Base-by-base conservation (phyloP, 2,329 filamentous ascomycete genomes). In the Apiospora saccharicola region DNA sequence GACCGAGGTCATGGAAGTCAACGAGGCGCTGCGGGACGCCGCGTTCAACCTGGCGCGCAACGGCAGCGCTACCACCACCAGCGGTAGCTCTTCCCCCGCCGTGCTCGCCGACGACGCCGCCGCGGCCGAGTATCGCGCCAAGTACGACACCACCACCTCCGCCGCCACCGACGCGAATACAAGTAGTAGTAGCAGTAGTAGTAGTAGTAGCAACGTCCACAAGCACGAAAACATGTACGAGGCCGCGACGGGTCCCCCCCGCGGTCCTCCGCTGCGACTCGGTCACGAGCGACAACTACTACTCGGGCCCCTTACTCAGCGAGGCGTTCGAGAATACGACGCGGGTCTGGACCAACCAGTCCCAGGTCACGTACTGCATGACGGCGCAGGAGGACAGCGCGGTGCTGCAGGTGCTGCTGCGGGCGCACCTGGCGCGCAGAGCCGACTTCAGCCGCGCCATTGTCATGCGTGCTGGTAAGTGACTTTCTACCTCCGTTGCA, bases 341-440 rank as follows among this genome's bases (percentile, higher is more conserved):
- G 24, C 70, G 53, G 67, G 77, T 92, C 0, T 88, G 90, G 82
- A 94, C 92, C 3, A 93, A 93, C 77, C 91, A 91, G 4, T 89
- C 87, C 0, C 91, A 69, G 13, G 44, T 90, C 0, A 80, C 85
- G 7, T 94, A 94, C 82, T 94, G 92, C 83, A 89, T 91, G 81
- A 92, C 88, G 1, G 91, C 91, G 0, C 92, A 94, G 79, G 92
- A 94, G 80, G 92, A 94, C 78, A 93, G 91, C 76, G 92, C 91
- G 0, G 88, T 88, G 0, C 86, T 94, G 0, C 91, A 92, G 76
- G 91, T 88, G 6, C 82, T 94, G 41, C 81, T 93, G 26, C 87
- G 92, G 16, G 87, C 87, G 1, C 88, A 90, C 0, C 81, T 88
- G 30, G 84, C 85, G 74, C 86, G 88, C 2, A 77, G 89, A 5